Base-by-base conservation (phyloP, 1,284 basidiomycete genomes). In the Schizophyllum amplum region DNA sequence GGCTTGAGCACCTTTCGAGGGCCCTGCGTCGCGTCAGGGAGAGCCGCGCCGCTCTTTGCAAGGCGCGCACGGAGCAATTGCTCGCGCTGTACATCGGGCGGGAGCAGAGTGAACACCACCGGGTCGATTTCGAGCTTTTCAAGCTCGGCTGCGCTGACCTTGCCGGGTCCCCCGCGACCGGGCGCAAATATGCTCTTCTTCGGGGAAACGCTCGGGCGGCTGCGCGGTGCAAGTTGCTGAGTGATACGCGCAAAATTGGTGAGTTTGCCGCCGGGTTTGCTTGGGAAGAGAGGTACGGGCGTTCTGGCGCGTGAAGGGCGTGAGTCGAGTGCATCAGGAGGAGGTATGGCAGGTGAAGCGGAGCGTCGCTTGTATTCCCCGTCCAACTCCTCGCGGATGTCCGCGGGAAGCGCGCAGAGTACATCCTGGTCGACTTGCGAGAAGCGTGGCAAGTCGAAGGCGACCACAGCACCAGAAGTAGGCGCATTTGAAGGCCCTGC, bases 401-500 rank as follows among this genome's bases (percentile, higher is more conserved):
- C 86, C 1, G 72, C 73, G 0, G 92, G 91, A 20, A 94, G 75
- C 1, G 85, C 86, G 21, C 82, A 75, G 57, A 91, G 83, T 0
- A 92, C 84, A 1, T 78, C 77, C 65, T 72, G 79, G 67, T 93
- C 91, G 4, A 93, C 75, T 66, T 90, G 88, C 0, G 87, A 89
- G 64, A 88, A 80, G 1, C 83, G 81, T 1, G 87, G 87, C 17
- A 89, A 69, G 42, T 79, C 79, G 1, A 73, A 47, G 48, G 51
- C 47, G 22, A 24, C 49, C 17, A 50, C 50, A 17, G 50, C 24
- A 24, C 13, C 33, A 42, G 20, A 54, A 20, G 47, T 24, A 22
- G 46, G 48, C 11, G 27, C 21, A 17, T 4, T 24, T 23, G 53
- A 24, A 2, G 47, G 15, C 11, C 20, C 47, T 21, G 47, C 51